Percentiles rank a stretch among this genome's conserved stretches.
phyloP scores from a whole-genome alignment of 139 green algal genomes.

The Micromonas pusilla region DNA sequence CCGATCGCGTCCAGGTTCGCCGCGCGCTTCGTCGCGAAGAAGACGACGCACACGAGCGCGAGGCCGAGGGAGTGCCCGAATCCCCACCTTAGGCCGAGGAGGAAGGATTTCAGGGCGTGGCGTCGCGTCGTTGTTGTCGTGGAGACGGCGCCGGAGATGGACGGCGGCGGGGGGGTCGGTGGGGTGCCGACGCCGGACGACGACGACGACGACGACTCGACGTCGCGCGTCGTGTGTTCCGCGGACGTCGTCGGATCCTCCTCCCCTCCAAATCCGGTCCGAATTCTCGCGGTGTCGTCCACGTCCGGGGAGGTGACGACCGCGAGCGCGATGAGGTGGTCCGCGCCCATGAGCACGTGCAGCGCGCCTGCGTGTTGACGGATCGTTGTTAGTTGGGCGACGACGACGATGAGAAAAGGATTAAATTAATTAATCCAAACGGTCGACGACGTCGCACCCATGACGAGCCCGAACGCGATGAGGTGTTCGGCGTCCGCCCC shows the following conservation, averaged over 20 bases:
- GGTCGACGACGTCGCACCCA: no score
- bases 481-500: neutral
- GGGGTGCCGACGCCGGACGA: no score
- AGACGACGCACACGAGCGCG: neutral
- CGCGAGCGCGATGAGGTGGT: neutral
- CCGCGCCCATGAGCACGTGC: neutral
- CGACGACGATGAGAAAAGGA: no score
- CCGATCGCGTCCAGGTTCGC: neutral
- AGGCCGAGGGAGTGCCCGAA: neutral
- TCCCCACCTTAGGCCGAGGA: neutral
- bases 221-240: no score
- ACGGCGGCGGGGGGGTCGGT: no score
- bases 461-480: neutral
- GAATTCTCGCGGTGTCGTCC: no score
- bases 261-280: no score
- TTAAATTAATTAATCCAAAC: no score
- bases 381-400: no score
- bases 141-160: neutral
- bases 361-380: neutral
- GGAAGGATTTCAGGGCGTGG: neutral
- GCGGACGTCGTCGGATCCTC: no score
- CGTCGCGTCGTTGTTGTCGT: neutral
- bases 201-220: no score
- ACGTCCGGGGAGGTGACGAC: neutral
- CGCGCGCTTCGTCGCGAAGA: neutral